Base-by-base conservation (phyloP, 805 yeast species). In the Candida pseudoglaebosa region DNA sequence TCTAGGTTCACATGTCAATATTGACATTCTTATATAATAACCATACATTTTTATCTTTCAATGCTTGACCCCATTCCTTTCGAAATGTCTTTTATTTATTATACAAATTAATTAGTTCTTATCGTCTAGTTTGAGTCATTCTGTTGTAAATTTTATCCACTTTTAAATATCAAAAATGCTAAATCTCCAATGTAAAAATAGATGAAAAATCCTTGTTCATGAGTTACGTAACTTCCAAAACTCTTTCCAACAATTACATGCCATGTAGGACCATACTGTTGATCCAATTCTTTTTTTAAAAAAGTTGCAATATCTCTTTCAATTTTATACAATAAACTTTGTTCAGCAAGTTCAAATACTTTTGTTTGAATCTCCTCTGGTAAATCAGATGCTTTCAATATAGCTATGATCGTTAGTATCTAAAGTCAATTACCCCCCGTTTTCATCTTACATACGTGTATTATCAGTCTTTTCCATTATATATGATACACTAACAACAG, bases 181-280 rank as follows among this genome's bases (percentile, higher is more conserved):
- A 74, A 62, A 30, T 78, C 77, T 24, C 80, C 90, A 47, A 82
- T 69, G 62, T 83, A 84, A 52, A 79, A 82, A 53, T 85, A 84
- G 9, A 79, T 66, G 52, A 85, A 85, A 50, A 69, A 71, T 1
- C 89, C 90, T 47, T 78, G 78, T 58, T 84, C 86, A 53, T 85
- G 93, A 9, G 90, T 81, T 14, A 85, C 88, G 54, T 80, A 83
- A 35, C 84, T 75, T 3, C 93, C 91, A 59, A 84, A 85, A 49
- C 80, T 80, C 57, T 77, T 81, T 8, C 93, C 95, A 38, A 83
- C 89, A 36, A 85, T 73, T 2, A 82, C 86, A 56, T 85, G 91
- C 95, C 93, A 85, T 28, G 86, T 77, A 20, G 79, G 73, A 0
- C 90, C 91, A 42, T 70, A 75, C 33, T 68, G 58, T 34, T 72